Percentiles rank a stretch among this genome's conserved stretches.
These are phyloP conservation scores for Cryphonectria nitschkei DNA, from an alignment of 2,329 filamentous ascomycete genomes.

Conservation along the genomic window DNA sequence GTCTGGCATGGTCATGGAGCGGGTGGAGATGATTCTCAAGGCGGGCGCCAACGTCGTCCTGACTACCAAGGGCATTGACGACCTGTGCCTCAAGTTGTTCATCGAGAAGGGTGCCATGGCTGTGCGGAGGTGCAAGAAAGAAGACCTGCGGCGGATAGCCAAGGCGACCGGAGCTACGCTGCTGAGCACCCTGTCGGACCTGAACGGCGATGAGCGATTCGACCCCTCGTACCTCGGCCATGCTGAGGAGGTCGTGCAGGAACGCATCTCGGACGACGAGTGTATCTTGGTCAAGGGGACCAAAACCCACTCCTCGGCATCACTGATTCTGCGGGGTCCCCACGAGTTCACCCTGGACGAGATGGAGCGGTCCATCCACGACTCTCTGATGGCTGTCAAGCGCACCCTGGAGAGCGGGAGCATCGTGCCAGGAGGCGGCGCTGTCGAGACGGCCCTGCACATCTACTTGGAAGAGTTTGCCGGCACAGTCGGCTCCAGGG, in stretches of 20 bases:
- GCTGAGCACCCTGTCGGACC: constrained; percentile 88
- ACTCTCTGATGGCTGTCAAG: constrained; percentile 96
- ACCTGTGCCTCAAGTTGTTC: constrained; percentile 91
- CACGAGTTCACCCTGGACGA: constrained; percentile 98
- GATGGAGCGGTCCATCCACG: constrained; percentile 98
- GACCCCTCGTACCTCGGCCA: constrained; percentile 86
- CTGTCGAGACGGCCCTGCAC: constrained; percentile 97
- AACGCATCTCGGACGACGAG: constrained; percentile 98
- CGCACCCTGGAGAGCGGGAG: constrained; percentile 94
- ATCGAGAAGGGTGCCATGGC: constrained; percentile 95
- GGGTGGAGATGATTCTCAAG: constrained; percentile 97
- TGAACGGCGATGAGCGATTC: constrained; percentile 97
- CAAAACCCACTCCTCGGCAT: constrained; percentile 90
- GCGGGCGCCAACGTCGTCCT: constrained; percentile 94
- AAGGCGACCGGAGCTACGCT: constrained; percentile 94
- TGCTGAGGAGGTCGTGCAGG: constrained; percentile 96
- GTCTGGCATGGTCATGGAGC: constrained; percentile 88
- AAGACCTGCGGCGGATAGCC: constrained; percentile 93
- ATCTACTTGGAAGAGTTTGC: constrained; percentile 99
- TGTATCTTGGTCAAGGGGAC: constrained; percentile 97
- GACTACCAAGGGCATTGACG: constrained; percentile 98
- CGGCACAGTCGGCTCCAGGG: constrained; percentile 92
- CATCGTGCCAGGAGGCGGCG: constrained; percentile 94
- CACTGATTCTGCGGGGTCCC: constrained; percentile 90
- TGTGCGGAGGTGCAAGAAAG: constrained; percentile 96